phyloP scores from a whole-genome alignment of 768 basidiomycete species.

The Boletus bicolor region DNA sequence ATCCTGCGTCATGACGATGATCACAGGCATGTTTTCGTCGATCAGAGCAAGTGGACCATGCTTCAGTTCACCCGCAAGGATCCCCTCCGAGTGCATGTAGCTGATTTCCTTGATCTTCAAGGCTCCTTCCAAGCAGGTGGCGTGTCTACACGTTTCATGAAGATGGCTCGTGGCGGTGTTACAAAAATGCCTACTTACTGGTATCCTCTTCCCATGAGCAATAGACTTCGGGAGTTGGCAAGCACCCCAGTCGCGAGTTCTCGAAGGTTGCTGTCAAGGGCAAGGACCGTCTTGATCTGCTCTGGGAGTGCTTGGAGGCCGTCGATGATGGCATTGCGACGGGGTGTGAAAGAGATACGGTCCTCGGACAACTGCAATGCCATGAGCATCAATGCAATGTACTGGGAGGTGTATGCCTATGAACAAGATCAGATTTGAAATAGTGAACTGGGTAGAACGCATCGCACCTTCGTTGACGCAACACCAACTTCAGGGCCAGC shows the following conservation, averaged over 20 bases:
- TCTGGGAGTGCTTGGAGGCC: slow-evolving; percentile 87
- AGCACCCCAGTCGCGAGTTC: slow-evolving; percentile 78
- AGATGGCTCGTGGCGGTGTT: background rate
- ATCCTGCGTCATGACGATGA: slow-evolving; percentile 99
- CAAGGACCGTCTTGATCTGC: slow-evolving; percentile 80
- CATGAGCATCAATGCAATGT: slow-evolving; percentile 97
- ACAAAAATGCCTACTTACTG: slow-evolving; percentile 53
- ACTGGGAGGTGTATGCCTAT: slow-evolving; percentile 97
- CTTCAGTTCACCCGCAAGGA: slow-evolving; percentile 97
- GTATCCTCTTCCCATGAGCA: slow-evolving; percentile 98
- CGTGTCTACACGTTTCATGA: slow-evolving; percentile 50
- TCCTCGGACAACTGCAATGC: slow-evolving; percentile 98
- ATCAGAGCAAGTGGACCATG: slow-evolving; percentile 97
- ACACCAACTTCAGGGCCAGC: slow-evolving; percentile 99
- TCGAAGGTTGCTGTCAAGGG: slow-evolving; percentile 72
- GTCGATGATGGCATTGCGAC: slow-evolving; percentile 90
- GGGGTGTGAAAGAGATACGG: slow-evolving; percentile 86
- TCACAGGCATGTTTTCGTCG: slow-evolving; percentile 98
- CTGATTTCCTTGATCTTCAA: slow-evolving; percentile 99
- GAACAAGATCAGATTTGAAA: slow-evolving; percentile 1
- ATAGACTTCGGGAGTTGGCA: slow-evolving; percentile 76
- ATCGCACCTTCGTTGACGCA: slow-evolving; percentile 86
- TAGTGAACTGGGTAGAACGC: background rate
- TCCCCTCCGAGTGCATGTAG: slow-evolving; percentile 65
- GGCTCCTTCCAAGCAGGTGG: slow-evolving; percentile 96